Evolutionary conservation across 202 grass and related monocot genomes (phyloP).

Genomic region (Schoenoplectus tabernaemontani): DNA sequence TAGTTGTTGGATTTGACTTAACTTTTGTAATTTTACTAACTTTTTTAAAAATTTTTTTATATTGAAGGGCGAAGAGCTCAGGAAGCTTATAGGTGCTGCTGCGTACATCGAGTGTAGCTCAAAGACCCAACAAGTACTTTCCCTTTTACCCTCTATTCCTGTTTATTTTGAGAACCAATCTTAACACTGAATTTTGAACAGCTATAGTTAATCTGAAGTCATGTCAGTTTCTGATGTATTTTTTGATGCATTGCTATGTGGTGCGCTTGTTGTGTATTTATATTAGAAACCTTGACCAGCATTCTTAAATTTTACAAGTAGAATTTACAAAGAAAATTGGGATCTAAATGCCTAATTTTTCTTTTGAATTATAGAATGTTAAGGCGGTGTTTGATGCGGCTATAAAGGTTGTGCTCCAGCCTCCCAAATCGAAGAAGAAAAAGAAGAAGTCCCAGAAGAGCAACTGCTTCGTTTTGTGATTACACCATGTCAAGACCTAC

Average conservation of each 20-base stretch:
- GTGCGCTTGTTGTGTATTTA: neutral
- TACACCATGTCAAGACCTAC: constrained; percentile 21
- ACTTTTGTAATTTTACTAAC: neutral
- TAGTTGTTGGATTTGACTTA: neutral
- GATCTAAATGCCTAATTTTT: neutral
- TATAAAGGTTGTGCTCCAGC: constrained; percentile 89
- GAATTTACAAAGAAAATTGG: neutral
- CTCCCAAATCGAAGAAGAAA: constrained; percentile 95
- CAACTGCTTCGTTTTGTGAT: constrained; percentile 88
- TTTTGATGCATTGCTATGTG: neutral
- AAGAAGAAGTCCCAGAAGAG: constrained; percentile 69
- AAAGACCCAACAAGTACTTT: constrained; percentile 89
- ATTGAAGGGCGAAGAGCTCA: constrained; percentile 76
- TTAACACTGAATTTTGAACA: neutral
- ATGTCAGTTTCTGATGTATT: neutral
- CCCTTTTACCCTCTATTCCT: neutral
- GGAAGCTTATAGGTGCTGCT: constrained; percentile 74
- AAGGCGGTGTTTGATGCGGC: constrained; percentile 90
- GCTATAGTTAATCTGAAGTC: neutral
- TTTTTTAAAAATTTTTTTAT: constrained; percentile 6
- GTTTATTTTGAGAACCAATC: neutral
- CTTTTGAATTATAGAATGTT: constrained; percentile 54
- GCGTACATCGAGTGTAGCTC: constrained; percentile 98
- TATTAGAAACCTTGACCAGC: neutral
- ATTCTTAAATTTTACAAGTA: neutral